Evolutionary conservation across 208 protist genomes (phyloP).

Genomic region (Trichomonas vaginalis): DNA sequence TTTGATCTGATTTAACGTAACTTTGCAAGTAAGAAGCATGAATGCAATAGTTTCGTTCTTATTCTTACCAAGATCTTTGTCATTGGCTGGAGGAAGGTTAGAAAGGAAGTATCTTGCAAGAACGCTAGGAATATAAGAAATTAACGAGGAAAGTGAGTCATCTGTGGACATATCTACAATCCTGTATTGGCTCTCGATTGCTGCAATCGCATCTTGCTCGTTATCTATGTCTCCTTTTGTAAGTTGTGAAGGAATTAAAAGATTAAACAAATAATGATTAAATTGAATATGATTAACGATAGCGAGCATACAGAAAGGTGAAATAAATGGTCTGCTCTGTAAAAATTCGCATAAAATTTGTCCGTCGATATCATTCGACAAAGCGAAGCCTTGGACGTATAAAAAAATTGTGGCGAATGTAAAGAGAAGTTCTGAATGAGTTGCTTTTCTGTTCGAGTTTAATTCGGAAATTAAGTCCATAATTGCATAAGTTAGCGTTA

Average conservation of each 20-base stretch:
- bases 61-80: background rate
- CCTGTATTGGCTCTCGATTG: background rate
- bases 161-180: background rate
- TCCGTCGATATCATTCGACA: background rate
- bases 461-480: background rate
- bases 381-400: background rate
- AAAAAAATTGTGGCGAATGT: background rate
- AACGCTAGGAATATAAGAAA: background rate
- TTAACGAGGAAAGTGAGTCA: background rate
- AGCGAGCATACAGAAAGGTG: background rate
- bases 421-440: background rate
- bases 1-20: background rate
- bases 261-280: background rate
- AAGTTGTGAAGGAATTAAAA: slow-evolving; percentile 8
- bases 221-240: background rate
- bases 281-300: background rate
- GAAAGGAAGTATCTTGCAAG: background rate
- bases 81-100: background rate
- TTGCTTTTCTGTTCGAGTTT: background rate
- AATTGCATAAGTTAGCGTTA: background rate
- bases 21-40: background rate
- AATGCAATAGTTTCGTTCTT: background rate
- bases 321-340: background rate
- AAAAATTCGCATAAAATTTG: background rate
- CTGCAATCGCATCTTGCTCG: background rate